Evolutionary conservation across 192 early-diverging fungal genomes (phyloP).

Genomic region (Endogone sp.): DNA sequence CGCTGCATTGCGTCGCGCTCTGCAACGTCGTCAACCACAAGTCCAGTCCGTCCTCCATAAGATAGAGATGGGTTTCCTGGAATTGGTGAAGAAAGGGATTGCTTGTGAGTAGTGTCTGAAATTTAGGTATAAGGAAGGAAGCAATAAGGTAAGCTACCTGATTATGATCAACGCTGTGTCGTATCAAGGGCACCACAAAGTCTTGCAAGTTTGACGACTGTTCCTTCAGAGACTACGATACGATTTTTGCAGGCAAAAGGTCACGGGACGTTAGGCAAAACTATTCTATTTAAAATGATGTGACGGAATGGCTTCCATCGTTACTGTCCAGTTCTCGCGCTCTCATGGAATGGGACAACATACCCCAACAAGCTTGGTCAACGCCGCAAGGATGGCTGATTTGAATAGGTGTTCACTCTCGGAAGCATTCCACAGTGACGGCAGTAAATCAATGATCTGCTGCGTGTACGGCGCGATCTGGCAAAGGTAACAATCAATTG

Average conservation of each 20-base stretch:
- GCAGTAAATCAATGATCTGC: slow-evolving; percentile 69
- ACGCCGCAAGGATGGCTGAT: slow-evolving; percentile 68
- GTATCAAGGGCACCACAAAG: slow-evolving; percentile 72
- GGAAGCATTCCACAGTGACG: slow-evolving; percentile 75
- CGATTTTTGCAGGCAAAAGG: slow-evolving; percentile 9
- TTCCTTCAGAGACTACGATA: slow-evolving; percentile 55
- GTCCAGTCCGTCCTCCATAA: slow-evolving; percentile 90
- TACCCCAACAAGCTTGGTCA: slow-evolving; percentile 72
- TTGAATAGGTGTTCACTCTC: slow-evolving; percentile 77
- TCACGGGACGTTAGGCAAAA: too few species aligned
- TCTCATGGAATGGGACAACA: neutral
- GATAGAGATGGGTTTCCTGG: slow-evolving; percentile 68
- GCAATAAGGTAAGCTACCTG: slow-evolving; percentile 38
- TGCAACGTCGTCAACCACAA: slow-evolving; percentile 83
- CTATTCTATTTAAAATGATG: too few species aligned
- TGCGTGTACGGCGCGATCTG: slow-evolving; percentile 71
- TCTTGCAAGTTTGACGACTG: slow-evolving; percentile 69
- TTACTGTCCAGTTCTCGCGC: neutral
- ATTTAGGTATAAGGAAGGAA: neutral
- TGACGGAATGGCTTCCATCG: neutral
- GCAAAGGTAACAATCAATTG: too few species aligned
- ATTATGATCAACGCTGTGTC: slow-evolving; percentile 64
- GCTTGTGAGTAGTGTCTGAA: neutral
- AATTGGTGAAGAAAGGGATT: slow-evolving; percentile 14
- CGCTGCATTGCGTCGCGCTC: slow-evolving; percentile 51